These are phyloP conservation scores for Metschnikowia arizonensis DNA, from an alignment of 805 yeast genomes.

Conservation along the genomic window DNA sequence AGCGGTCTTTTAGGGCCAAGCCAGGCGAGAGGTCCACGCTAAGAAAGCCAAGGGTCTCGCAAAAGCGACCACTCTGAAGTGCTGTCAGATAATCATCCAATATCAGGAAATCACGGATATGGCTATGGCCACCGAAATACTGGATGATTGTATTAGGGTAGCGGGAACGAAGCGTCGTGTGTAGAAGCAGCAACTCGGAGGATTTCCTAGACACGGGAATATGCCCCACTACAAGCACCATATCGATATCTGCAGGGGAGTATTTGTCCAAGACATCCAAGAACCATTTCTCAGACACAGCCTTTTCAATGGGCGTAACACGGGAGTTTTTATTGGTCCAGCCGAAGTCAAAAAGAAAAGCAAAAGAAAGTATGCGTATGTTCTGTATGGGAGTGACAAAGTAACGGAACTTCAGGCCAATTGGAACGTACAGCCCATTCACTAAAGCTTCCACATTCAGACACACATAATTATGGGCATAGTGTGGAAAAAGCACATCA, in stretches of 20 bases:
- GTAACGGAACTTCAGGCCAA: constrained; percentile 65
- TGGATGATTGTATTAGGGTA: constrained; percentile 69
- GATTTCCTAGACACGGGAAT: constrained; percentile 56
- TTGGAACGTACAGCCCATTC: constrained; percentile 35
- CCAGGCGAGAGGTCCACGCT: constrained; percentile 42
- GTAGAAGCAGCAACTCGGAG: constrained; percentile 49
- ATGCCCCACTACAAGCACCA: constrained; percentile 73
- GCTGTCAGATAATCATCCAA: constrained; percentile 68
- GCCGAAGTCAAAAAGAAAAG: constrained; percentile 74
- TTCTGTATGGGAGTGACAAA: constrained; percentile 57
- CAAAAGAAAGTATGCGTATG: constrained; percentile 59
- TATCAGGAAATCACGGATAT: constrained; percentile 75
- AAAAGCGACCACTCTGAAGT: constrained; percentile 87
- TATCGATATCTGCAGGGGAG: constrained; percentile 47
- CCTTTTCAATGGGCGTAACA: constrained; percentile 58
- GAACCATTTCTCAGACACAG: constrained; percentile 65
- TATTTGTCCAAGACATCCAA: constrained; percentile 33
- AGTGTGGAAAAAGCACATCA: constrained; percentile 53
- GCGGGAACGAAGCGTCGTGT: constrained; percentile 46
- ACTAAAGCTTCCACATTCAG: constrained; percentile 60
- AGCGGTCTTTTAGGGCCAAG: constrained; percentile 19
- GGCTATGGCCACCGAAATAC: constrained; percentile 93
- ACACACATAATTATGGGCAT: constrained; percentile 61
- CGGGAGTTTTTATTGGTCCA: constrained; percentile 55
- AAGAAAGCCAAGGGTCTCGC: constrained; percentile 91